phyloP scores from a whole-genome alignment of 768 basidiomycete species.

The Serendipita sp. region DNA sequence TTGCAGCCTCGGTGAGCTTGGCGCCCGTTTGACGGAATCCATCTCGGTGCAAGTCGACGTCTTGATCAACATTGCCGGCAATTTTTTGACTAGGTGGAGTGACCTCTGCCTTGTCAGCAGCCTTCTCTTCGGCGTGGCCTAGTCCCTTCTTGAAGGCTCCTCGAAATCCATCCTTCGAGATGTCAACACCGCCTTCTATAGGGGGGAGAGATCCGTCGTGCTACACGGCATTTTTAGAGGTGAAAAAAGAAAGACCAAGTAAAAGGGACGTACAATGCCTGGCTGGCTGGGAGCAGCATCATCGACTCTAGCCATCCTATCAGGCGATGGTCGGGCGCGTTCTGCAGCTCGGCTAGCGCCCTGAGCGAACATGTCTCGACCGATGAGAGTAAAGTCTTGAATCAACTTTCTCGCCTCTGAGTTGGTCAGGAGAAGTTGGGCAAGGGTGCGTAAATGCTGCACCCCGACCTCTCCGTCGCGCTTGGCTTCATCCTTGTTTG shows the following conservation, averaged over 20 bases:
- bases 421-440: constrained; percentile 80
- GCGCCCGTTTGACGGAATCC: background rate
- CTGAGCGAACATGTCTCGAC: constrained; percentile 69
- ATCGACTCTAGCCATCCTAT: constrained; percentile 47
- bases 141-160: constrained; percentile 9
- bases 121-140: background rate
- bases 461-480: constrained; percentile 55
- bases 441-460: constrained; percentile 72
- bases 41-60: constrained; percentile 3
- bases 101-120: constrained; percentile 1
- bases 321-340: constrained; percentile 45
- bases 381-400: constrained; percentile 58
- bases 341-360: constrained; percentile 56
- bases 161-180: constrained; percentile 29
- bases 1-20: background rate
- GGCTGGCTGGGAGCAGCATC: constrained; percentile 36
- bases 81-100: background rate
- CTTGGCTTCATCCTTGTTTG: constrained; percentile 36
- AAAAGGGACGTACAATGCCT: background rate
- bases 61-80: background rate
- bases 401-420: constrained; percentile 82
- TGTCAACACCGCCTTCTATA: constrained; percentile 25
- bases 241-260: background rate
- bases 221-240: background rate
- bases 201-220: background rate